Evolutionary conservation across 1,284 basidiomycete genomes (phyloP), one percentile per base, ranked within the genome.

Genomic region (Porodaedalea pini): DNA sequence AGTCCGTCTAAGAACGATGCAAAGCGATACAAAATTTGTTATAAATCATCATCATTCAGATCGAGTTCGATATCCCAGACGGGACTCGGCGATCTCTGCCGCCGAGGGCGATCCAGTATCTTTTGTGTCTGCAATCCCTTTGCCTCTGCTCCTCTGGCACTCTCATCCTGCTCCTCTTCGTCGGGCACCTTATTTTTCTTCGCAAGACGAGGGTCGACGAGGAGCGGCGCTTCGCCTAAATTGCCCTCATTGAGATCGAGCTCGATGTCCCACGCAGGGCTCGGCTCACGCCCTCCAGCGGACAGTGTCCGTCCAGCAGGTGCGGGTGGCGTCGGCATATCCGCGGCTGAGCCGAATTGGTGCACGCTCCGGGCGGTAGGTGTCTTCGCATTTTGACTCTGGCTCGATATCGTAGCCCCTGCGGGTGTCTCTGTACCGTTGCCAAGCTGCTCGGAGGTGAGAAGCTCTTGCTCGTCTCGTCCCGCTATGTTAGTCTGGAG

Each of bases 31-130:
- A 13, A 10, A 37, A 13, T 19, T 44, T n/a, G n/a, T n/a, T 19
- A 44, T 7, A 19, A 10, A 15, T 48, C 51, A 27, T 53, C 56
- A 32, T 69, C 69, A 54, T 75, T 73, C 40, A 77, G 62, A 48
- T 79, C 78, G 1, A 76, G 69, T 61, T 86, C 85, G 43, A 86
- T 83, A 61, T 85, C 82, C 83, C 83, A 85, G 13, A 74, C 68
- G 1, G 83, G 81, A 60, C 75, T 78, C 15, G 67, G 67, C 45
- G 71, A 65, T 11, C 74, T 70, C 32, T 68, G 64, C 13, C 60
- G 58, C 1, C 48, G 55, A n/a, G n/a, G n/a, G n/a, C n/a, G n/a
- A 23, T n/a, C 13, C 2, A 29, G 52, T 55, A 63, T 60, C 61
- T 59, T 62, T 6, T 36, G 43, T 34, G 54, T 51, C 15, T 65